Conservation (phyloP, 495 filamentous ascomycete species). For the Xylaria bambusicola region DNA sequence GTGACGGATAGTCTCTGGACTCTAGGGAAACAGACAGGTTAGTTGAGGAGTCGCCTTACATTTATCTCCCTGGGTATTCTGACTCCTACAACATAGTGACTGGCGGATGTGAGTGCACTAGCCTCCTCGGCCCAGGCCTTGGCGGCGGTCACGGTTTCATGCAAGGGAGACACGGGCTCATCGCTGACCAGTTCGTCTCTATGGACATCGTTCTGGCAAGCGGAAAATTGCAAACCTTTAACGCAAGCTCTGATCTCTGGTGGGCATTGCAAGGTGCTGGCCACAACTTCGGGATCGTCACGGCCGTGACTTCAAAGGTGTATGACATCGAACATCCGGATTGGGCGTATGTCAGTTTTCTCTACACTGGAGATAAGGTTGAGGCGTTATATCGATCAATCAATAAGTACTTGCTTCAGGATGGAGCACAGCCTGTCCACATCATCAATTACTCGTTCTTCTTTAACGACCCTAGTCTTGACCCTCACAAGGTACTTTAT, state of each 20-base stretch:
- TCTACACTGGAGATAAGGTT: conserved; percentile 48
- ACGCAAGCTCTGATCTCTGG: conserved; percentile 44
- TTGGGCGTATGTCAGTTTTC: conserved; percentile 44
- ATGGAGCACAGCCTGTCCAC: conserved; percentile 39
- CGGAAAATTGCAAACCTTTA: conserved; percentile 37
- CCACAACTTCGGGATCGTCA: conserved; percentile 57
- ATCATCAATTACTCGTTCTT: conserved; percentile 51
- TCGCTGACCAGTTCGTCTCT: conserved; percentile 52
- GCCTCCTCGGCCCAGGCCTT: conserved; percentile 48
- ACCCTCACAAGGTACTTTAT: conserved; percentile 26
- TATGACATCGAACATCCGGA: conserved; percentile 40
- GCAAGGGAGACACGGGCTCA: conserved; percentile 52
- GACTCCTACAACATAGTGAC: too few relatives aligned
- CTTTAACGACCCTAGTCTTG: conserved; percentile 38
- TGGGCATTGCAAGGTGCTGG: conserved; percentile 55
- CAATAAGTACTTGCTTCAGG: conserved; percentile 43
- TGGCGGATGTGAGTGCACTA: conserved; percentile 50
- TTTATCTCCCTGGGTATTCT: too few relatives aligned
- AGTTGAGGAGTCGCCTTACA: not conserved
- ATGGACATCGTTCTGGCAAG: conserved; percentile 51
- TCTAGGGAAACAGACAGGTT: conserved; percentile 35
- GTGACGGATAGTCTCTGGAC: conserved; percentile 34
- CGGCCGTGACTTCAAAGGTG: conserved; percentile 39
- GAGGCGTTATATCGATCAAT: conserved; percentile 45
- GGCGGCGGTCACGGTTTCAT: conserved; percentile 58